phyloP scores from a whole-genome alignment of 306 rosid genomes.

The Vicia faba region DNA sequence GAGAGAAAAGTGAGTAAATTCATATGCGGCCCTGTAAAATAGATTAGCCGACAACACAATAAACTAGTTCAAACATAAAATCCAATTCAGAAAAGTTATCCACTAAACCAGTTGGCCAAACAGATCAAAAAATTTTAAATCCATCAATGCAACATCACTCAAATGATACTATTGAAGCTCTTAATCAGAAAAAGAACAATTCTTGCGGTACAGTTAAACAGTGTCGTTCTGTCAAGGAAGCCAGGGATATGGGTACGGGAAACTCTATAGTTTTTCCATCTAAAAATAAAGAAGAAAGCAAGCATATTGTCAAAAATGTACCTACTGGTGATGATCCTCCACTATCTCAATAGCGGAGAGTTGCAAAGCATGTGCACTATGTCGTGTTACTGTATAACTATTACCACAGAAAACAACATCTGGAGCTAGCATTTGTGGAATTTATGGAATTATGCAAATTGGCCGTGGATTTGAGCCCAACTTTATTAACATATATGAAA shows the following conservation, averaged over 20 bases:
- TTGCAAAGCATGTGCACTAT: conserved; percentile 82
- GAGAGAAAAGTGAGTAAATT: no score
- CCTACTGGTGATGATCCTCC: conserved; percentile 43
- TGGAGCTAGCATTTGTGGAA: conserved; percentile 52
- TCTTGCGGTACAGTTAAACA: conserved; percentile 8
- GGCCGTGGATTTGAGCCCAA: conserved; percentile 59
- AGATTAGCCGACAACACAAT: no score
- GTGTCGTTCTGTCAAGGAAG: conserved; percentile 32
- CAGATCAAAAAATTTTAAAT: no score
- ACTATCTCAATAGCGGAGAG: conserved; percentile 41
- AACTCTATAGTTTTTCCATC: no score
- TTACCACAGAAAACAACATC: conserved; percentile 64
- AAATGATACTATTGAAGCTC: conserved; percentile 37
- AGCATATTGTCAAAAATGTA: no score
- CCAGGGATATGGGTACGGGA: conserved; percentile 40
- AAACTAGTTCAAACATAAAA: no score
- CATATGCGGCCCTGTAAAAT: no score
- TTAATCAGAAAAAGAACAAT: conserved; percentile 39
- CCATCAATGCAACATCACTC: no score
- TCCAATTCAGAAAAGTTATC: no score
- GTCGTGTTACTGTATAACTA: conserved; percentile 75
- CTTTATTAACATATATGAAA: conserved; percentile 56
- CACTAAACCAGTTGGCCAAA: no score
- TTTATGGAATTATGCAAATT: conserved; percentile 67
- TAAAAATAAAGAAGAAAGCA: no score